Conservation (phyloP, 768 basidiomycete genomes). For the Suillus bovinus region DNA sequence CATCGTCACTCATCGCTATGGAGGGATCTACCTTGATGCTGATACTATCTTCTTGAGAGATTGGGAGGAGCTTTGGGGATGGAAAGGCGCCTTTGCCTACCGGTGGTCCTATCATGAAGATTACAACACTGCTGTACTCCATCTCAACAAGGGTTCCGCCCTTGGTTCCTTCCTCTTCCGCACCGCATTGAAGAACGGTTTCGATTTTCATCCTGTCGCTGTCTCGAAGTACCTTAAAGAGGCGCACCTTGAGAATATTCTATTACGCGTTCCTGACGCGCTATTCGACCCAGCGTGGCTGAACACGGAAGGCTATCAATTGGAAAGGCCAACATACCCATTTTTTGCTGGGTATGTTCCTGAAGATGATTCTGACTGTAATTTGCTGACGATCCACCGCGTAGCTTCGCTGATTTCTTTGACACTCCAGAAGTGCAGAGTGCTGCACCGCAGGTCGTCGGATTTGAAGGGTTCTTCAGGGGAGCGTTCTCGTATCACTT, state of each 20-base stretch:
- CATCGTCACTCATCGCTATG: conserved; percentile 89
- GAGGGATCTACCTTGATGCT: conserved; percentile 93
- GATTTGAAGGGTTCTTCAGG: conserved; percentile 89
- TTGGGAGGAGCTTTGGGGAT: conserved; percentile 97
- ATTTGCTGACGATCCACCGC: neutral
- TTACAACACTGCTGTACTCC: conserved; percentile 92
- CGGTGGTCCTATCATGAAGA: conserved; percentile 90
- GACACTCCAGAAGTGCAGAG: conserved; percentile 67
- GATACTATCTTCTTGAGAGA: conserved; percentile 91
- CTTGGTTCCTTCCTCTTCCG: conserved; percentile 90
- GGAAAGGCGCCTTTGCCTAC: conserved; percentile 93
- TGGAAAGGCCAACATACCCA: conserved; percentile 90
- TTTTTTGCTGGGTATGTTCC: conserved; percentile 75
- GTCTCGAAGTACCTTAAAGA: conserved; percentile 85
- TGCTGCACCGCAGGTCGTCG: conserved; percentile 80
- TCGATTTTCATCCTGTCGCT: conserved; percentile 96
- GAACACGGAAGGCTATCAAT: conserved; percentile 86
- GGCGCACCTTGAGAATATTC: conserved; percentile 71
- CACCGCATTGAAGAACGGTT: conserved; percentile 85
- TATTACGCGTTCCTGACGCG: conserved; percentile 86
- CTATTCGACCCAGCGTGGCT: conserved; percentile 95
- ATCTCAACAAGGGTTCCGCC: conserved; percentile 86
- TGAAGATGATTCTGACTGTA: neutral
- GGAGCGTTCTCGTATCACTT: conserved; percentile 95
- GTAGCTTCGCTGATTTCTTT: conserved; percentile 82